Conservation (phyloP, 805 yeast genomes). For the Alloascoidea hylecoeti region DNA sequence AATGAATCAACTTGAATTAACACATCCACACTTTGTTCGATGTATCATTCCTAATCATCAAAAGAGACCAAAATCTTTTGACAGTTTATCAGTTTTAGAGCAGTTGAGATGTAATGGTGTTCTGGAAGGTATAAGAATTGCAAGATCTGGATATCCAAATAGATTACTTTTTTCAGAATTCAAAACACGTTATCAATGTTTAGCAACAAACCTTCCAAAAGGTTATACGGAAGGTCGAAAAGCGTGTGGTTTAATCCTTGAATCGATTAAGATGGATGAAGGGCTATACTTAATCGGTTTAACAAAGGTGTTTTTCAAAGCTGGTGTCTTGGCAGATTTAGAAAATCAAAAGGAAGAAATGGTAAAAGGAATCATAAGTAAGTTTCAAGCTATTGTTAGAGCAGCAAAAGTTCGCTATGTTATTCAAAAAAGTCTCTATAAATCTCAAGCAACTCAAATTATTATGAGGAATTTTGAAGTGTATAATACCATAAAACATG, state of each 20-base stretch:
- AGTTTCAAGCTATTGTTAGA: constrained; percentile 49
- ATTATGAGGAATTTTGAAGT: constrained; percentile 46
- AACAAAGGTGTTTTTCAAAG: constrained; percentile 61
- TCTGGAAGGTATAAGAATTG: constrained; percentile 91
- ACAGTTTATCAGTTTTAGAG: constrained; percentile 64
- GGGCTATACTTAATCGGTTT: constrained; percentile 53
- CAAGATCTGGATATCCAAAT: constrained; percentile 95
- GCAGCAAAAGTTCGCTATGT: constrained; percentile 46
- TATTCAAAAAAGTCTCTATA: constrained; percentile 33
- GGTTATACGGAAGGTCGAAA: constrained; percentile 37
- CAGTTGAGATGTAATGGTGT: constrained; percentile 97
- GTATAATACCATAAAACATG: constrained; percentile 27
- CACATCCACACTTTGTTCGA: constrained; percentile 94
- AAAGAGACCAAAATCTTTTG: constrained; percentile 59
- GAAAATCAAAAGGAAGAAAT: constrained; percentile 65
- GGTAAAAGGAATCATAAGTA: constrained; percentile 37
- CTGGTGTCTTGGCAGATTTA: constrained; percentile 64
- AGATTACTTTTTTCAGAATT: constrained; percentile 77
- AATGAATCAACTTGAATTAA: constrained; percentile 57
- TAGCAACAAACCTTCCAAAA: constrained; percentile 32
- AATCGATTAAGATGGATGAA: constrained; percentile 44
- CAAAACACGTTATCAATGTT: constrained; percentile 57
- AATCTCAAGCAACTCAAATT: constrained; percentile 56
- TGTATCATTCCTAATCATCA: constrained; percentile 84
- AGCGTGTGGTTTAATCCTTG: constrained; percentile 54